These are phyloP conservation scores for Euryodendron excelsum DNA, from an alignment of 148 eudicot species.

Conservation along the genomic window DNA sequence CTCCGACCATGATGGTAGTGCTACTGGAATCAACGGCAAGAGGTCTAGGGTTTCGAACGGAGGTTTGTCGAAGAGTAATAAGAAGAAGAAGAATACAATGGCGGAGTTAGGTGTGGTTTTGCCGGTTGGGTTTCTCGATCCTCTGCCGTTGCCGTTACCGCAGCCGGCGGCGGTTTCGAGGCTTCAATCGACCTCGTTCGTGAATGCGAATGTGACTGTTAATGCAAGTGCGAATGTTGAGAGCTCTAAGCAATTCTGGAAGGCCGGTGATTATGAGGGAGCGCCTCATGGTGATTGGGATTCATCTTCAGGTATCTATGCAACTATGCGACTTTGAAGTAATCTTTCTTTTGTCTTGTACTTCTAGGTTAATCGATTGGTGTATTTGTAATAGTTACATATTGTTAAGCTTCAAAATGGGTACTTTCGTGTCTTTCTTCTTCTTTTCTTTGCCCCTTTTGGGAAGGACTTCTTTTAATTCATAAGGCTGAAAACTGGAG, in stretches of 20 bases:
- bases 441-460: too few relatives aligned
- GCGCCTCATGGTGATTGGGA: slow-evolving; percentile 42
- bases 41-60: slow-evolving; percentile 27
- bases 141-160: slow-evolving; percentile 48
- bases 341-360: not conserved
- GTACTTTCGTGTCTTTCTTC: too few relatives aligned
- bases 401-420: too few relatives aligned
- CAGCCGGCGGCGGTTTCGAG: slow-evolving; percentile 14
- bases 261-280: slow-evolving; percentile 83
- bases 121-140: slow-evolving; percentile 72
- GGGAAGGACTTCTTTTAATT: too few relatives aligned
- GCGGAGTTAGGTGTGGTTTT: slow-evolving; percentile 15
- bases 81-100: slow-evolving; percentile 35
- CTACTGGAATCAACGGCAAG: slow-evolving; percentile 3
- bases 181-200: not conserved
- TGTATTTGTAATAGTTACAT: too few relatives aligned
- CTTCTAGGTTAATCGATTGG: too few relatives aligned
- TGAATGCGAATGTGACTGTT: not conserved
- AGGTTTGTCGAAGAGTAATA: not conserved
- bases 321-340: not conserved
- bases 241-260: slow-evolving; percentile 80
- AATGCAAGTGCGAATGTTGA: not conserved
- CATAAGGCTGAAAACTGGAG: too few relatives aligned
- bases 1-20: not conserved
- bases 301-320: slow-evolving; percentile 1